These are phyloP conservation scores for Xylaria sp. DNA, from an alignment of 2,329 filamentous ascomycete genomes.

Conservation along the genomic window DNA sequence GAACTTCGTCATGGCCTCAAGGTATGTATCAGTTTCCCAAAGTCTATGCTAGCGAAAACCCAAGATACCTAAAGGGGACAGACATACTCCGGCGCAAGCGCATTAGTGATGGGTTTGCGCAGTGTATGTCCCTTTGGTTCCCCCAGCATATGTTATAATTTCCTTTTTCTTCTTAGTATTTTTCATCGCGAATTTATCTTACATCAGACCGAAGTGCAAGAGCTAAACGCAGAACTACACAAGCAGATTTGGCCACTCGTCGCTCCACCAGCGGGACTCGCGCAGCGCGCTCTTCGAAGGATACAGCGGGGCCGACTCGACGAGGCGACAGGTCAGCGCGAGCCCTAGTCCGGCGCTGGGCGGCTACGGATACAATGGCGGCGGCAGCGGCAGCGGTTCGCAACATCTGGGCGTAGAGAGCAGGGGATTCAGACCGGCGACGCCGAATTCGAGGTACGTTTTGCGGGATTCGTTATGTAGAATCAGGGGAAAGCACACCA, in stretches of 20 bases:
- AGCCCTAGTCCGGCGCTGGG: slow-evolving; percentile 56
- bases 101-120: background rate
- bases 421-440: slow-evolving; percentile 70
- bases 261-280: slow-evolving; percentile 78
- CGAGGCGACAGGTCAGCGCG: slow-evolving; percentile 57
- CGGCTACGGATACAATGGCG: slow-evolving; percentile 61
- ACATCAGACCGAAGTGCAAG: background rate
- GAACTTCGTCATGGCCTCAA: slow-evolving; percentile 46
- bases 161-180: background rate
- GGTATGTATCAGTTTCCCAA: slow-evolving; percentile 41
- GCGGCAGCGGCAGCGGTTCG: slow-evolving; percentile 40
- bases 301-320: slow-evolving; percentile 66
- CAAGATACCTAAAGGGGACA: no score
- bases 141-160: background rate
- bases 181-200: background rate
- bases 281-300: slow-evolving; percentile 80
- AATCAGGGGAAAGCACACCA: background rate
- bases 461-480: background rate
- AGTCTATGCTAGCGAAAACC: no score
- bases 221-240: slow-evolving; percentile 6
- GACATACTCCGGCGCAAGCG: background rate
- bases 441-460: slow-evolving; percentile 73
- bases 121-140: background rate
- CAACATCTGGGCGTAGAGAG: slow-evolving; percentile 47
- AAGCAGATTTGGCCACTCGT: slow-evolving; percentile 72